Evolutionary conservation across 352 stramenopile species (phyloP), one percentile per base, ranked within the genome.

Genomic region (Pythium aristosporum): DNA sequence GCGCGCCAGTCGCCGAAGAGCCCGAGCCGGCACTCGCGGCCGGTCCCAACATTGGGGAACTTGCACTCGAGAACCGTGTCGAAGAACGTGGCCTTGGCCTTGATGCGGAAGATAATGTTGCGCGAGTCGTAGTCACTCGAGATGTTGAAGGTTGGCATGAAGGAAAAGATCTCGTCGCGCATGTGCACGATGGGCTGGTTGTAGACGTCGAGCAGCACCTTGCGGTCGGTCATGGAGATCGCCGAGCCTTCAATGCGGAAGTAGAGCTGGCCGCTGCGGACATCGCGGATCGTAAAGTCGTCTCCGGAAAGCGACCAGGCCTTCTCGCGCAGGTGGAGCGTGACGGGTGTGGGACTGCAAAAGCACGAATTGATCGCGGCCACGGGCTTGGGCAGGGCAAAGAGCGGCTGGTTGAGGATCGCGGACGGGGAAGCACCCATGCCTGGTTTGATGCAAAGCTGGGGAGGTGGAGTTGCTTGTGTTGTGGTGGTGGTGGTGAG

Each of bases 261-360:
- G 28, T 60, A 56, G 5, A 58, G 16, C 12, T 52, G 32, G 7
- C 36, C 48, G 0, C 68, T 71, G 56, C 54, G 11, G 11, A 57
- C 53, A 7, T 78, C 68, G 23, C 55, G 57, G 61, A 78, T 69
- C 13, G 53, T 42, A 43, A 75, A 78, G 23, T 69, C 57, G 58
- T 79, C 68, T 16, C 64, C 68, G 1, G 66, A 76, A 21, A 61
- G 39, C 15, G 68, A 67, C n/a, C 28, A 68, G 30, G 48, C 41
- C 46, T 69, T 68, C 43, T 76, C 59, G 32, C 53, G 60, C 16
- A 77, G 12, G 43, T 73, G 67, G 21, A 77, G 52, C 51, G 67
- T 75, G 15, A 73, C 42, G 0, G 61, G 50, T 6, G 5, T 28
- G 2, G 52, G 32, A 41, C 32, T 46, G 42, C 66, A 73, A 20